These are phyloP conservation scores for Athelia sp. DNA, from an alignment of 1,284 basidiomycete genomes.

Conservation along the genomic window DNA sequence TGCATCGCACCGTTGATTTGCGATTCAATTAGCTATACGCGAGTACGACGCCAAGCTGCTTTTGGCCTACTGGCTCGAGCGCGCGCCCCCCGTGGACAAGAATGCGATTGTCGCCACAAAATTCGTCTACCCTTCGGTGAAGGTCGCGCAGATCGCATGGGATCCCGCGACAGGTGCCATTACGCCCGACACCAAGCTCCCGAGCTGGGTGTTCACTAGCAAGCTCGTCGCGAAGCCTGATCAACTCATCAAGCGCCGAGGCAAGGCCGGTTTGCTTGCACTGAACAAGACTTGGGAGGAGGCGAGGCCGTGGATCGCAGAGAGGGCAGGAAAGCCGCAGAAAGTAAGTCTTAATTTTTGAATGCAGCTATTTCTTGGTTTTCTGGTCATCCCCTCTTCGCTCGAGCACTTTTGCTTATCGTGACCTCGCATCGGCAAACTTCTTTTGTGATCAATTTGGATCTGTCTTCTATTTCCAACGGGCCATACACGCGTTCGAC, in stretches of 20 bases:
- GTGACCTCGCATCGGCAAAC: not conserved
- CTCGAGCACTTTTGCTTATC: not conserved
- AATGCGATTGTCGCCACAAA: slow-evolving; percentile 50
- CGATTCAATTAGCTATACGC: slow-evolving; percentile 80
- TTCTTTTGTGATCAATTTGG: slow-evolving; percentile 13
- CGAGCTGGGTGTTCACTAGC: slow-evolving; percentile 80
- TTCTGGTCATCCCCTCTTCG: not conserved
- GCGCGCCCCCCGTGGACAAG: slow-evolving; percentile 63
- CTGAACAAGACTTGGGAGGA: slow-evolving; percentile 93
- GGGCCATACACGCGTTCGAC: slow-evolving; percentile 3
- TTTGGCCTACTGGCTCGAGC: slow-evolving; percentile 89
- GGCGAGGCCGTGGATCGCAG: slow-evolving; percentile 83
- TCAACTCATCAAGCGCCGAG: slow-evolving; percentile 99
- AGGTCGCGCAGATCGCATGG: slow-evolving; percentile 84
- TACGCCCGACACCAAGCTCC: slow-evolving; percentile 74
- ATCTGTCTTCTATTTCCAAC: slow-evolving; percentile 4
- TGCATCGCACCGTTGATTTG: no score
- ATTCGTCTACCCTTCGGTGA: slow-evolving; percentile 63
- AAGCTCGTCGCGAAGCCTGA: slow-evolving; percentile 95
- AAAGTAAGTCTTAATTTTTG: slow-evolving; percentile 47
- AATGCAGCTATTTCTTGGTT: not conserved
- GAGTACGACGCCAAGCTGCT: slow-evolving; percentile 95
- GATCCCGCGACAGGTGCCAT: slow-evolving; percentile 79
- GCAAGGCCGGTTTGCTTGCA: slow-evolving; percentile 93
- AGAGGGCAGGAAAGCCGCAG: slow-evolving; percentile 91